Evolutionary conservation across 1,139 yeast genomes (phyloP).

Genomic region (Geotrichum australiense): DNA sequence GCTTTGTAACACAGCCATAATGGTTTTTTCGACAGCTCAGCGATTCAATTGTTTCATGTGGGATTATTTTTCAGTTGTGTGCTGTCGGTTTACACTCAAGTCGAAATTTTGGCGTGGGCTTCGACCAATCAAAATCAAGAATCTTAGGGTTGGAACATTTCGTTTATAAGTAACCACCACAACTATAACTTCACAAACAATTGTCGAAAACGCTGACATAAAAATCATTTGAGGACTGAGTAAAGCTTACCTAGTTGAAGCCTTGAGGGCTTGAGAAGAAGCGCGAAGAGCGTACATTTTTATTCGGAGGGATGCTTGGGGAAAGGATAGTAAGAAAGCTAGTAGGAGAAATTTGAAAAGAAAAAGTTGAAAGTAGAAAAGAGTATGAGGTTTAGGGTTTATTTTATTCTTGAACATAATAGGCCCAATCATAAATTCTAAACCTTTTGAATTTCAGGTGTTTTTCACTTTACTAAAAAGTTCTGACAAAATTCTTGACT

Average conservation of each 20-base stretch:
- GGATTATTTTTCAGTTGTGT: background rate
- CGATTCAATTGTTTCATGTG: background rate
- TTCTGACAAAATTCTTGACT: no score
- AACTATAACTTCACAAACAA: background rate
- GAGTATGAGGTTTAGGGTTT: background rate
- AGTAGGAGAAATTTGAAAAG: background rate
- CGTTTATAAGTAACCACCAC: background rate
- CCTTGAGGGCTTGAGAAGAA: slow-evolving; percentile 25
- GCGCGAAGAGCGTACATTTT: slow-evolving; percentile 30
- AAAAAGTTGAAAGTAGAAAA: background rate
- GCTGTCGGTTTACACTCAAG: background rate
- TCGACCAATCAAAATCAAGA: slow-evolving; percentile 14
- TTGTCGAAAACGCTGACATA: background rate
- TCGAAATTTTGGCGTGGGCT: slow-evolving; percentile 1
- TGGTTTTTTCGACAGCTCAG: background rate
- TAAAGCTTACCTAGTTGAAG: slow-evolving; percentile 23
- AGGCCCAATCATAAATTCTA: background rate
- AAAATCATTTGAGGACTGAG: slow-evolving; percentile 3
- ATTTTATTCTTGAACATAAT: background rate
- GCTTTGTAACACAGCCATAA: background rate
- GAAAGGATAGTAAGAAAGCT: slow-evolving; percentile 5
- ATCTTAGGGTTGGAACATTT: slow-evolving; percentile 7
- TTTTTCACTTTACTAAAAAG: no score
- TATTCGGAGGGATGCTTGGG: slow-evolving; percentile 5
- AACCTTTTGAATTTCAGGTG: no score